Evolutionary conservation across 202 grass and related monocot genomes (phyloP), one percentile per base, ranked within the genome.

Genomic region (Dendrocalamus latiflorus): DNA sequence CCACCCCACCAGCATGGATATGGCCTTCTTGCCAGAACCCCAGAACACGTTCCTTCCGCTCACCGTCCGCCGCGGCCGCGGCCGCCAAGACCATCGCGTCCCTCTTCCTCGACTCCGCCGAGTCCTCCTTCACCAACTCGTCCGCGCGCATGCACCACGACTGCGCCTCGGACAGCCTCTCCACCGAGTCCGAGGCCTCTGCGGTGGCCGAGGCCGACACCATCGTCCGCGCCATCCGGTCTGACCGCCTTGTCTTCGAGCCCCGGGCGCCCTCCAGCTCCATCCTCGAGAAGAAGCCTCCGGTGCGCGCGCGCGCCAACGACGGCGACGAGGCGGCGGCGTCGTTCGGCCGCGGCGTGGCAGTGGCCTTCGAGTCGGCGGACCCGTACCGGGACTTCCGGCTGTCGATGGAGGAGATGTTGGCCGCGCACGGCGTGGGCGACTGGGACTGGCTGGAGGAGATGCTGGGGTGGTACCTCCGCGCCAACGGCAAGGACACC

Each of bases 1-100:
- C 44, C 59, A 20, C 86, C 17, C 66, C 67, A 15, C 78, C 87
- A 54, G 64, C 94, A 86, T 93, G 86, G 86, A 86, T 84, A 81
- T 93, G 89, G 94, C 81, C 89, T 22, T 97, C 94, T 9, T 91
- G 91, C 84, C 91, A 89, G 86, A 72, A 91, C 41, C 91, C 91
- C 14, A 86, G 60, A 41, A 89, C 84, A 8, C 82, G 72, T 38
- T 88, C 78, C 28, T 89, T 84, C 49, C 90, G 78, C 60, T 34
- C 78, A 0, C 22, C 82, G 6, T 81, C 71, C 44, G 43, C 53
- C 51, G 28, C 37, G 6, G 36, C 65, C 18, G 55, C 49, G 36
- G 50, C 69, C 49, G 76, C 77, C 60, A 80, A 88, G 70, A 87
- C 69, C 64, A 26, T 83, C n/a, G 81, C 77, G 50, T 82, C 86